Evolutionary conservation across 768 basidiomycete species (phyloP).

Genomic region (Mycena pura): DNA sequence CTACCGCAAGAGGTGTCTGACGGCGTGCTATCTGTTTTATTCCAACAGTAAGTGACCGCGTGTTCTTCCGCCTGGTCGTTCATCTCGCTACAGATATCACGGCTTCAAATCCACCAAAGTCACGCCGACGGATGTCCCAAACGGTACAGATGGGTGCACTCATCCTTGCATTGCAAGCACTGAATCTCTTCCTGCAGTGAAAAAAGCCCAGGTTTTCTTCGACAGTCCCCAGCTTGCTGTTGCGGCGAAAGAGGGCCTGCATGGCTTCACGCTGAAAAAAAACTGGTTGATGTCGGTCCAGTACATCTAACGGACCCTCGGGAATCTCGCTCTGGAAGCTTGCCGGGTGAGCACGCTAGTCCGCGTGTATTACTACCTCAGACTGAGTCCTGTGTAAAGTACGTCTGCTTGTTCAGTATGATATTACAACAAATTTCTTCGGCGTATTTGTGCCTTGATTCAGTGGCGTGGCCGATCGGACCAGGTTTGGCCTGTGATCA

Average conservation of each 20-base stretch:
- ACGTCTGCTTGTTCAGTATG: slow-evolving; percentile 8
- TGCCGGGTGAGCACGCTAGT: slow-evolving; percentile 20
- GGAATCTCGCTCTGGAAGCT: background rate
- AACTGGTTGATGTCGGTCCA: slow-evolving; percentile 84
- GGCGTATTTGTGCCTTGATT: background rate
- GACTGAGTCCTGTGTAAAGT: slow-evolving; percentile 21
- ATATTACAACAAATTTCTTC: slow-evolving; percentile 11
- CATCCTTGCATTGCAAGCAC: background rate
- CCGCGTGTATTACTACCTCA: slow-evolving; percentile 16
- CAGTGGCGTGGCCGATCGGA: slow-evolving; percentile 55
- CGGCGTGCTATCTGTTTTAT: slow-evolving; percentile 84
- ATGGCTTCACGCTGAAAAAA: slow-evolving; percentile 88
- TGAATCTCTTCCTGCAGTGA: slow-evolving; percentile 51
- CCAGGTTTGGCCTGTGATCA: slow-evolving; percentile 77
- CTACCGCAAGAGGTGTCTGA: slow-evolving; percentile 91
- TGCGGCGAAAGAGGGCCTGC: slow-evolving; percentile 80
- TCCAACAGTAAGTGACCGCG: slow-evolving; percentile 79
- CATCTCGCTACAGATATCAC: slow-evolving; percentile 64
- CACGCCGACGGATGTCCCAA: slow-evolving; percentile 67
- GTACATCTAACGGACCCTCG: slow-evolving; percentile 50
- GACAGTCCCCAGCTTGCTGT: slow-evolving; percentile 77
- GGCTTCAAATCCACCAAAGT: slow-evolving; percentile 81
- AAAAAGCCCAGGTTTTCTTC: slow-evolving; percentile 83
- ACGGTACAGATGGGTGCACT: slow-evolving; percentile 33
- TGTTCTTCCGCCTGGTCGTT: background rate